Evolutionary conservation across 352 stramenopile species (phyloP).

Genomic region (Phytophthora rubi): DNA sequence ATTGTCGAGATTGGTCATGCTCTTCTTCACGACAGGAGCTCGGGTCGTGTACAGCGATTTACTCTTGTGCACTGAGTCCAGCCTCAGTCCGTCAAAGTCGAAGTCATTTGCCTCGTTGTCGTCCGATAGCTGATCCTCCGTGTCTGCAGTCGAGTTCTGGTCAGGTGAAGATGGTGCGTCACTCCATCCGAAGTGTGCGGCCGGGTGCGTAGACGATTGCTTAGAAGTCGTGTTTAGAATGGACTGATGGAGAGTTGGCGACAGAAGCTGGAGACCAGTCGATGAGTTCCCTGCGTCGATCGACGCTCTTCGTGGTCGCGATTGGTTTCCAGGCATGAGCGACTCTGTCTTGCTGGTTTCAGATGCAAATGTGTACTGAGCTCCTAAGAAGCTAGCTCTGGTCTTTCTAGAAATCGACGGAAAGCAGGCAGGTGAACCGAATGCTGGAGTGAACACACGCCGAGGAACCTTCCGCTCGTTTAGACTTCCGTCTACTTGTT

Average conservation of each 20-base stretch:
- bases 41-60: too few relatives aligned
- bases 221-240: conserved; percentile 24
- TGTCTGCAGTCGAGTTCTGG: not conserved
- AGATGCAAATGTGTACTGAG: conserved; percentile 12
- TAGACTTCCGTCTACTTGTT: conserved; percentile 13
- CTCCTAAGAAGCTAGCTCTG: too few relatives aligned
- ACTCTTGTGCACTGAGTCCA: too few relatives aligned
- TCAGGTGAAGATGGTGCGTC: conserved; percentile 9
- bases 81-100: too few relatives aligned
- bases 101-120: too few relatives aligned
- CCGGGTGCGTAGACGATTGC: conserved; percentile 9
- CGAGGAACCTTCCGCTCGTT: conserved; percentile 14
- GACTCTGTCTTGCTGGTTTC: not conserved
- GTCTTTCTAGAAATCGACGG: conserved; percentile 22
- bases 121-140: not conserved
- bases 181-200: conserved; percentile 32
- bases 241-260: conserved; percentile 42
- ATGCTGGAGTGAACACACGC: conserved; percentile 13
- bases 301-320: not conserved
- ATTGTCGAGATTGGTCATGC: too few relatives aligned
- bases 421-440: conserved; percentile 15
- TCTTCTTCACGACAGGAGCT: too few relatives aligned
- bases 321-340: conserved; percentile 23
- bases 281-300: too few relatives aligned
- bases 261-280: conserved; percentile 43